Percentiles rank a stretch among this genome's conserved stretches.
These are phyloP conservation scores for Neofusicoccum sp. DNA, from an alignment of 2,329 filamentous ascomycete genomes.

Conservation along the genomic window DNA sequence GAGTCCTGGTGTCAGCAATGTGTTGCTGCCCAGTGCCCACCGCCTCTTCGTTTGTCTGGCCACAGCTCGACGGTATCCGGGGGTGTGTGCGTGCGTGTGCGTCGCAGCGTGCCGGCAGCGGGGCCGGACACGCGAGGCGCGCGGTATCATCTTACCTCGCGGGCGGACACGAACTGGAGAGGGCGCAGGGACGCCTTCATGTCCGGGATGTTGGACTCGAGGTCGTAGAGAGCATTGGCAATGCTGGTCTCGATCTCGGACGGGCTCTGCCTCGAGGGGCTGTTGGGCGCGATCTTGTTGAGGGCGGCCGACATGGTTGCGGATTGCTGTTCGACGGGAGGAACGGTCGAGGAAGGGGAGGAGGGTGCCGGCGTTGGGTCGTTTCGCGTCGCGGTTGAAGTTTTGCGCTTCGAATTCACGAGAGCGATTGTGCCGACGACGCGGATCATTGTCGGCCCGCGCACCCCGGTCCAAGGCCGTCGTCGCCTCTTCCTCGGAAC, in stretches of 20 bases:
- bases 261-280: conserved; percentile 91
- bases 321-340: conserved; percentile 15
- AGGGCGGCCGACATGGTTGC: conserved; percentile 58
- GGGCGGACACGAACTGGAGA: conserved; percentile 97
- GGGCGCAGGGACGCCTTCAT: conserved; percentile 94
- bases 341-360: conserved; percentile 1
- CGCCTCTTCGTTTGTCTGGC: conserved; percentile 47
- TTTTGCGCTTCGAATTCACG: conserved; percentile 10
- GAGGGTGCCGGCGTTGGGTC: too few species aligned
- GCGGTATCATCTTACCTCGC: conserved; percentile 78
- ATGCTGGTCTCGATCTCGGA: conserved; percentile 98
- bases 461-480: not conserved
- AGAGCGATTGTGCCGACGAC: conserved; percentile 7
- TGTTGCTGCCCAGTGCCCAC: conserved; percentile 56
- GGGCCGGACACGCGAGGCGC: conserved; percentile 23
- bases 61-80: conserved; percentile 8
- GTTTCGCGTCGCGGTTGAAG: conserved; percentile 17
- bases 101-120: not conserved
- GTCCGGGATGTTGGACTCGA: conserved; percentile 99
- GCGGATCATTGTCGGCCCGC: conserved; percentile 6
- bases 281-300: conserved; percentile 92
- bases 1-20: conserved; percentile 56
- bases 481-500: not conserved
- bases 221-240: conserved; percentile 94
- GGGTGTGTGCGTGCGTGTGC: not conserved